Percentiles rank a stretch among this genome's conserved stretches.
phyloP scores from a whole-genome alignment of 2,329 filamentous ascomycete genomes.

The Phialophora chinensis region DNA sequence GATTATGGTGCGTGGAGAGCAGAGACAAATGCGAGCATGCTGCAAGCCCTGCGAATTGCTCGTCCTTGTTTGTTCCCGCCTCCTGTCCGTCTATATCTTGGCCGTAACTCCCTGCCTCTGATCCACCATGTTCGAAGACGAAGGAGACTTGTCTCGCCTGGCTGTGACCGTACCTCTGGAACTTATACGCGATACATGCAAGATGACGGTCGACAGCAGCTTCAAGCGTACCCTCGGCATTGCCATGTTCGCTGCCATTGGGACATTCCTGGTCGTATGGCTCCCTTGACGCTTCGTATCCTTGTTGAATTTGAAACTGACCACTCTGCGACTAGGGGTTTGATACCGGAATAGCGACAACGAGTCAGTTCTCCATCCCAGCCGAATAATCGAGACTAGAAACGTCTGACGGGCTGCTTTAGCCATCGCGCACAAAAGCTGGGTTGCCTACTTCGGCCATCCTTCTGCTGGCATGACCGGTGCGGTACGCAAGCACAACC shows the following conservation, averaged over 20 bases:
- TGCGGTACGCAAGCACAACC: constrained; percentile 46
- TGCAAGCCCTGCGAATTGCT: too few relatives aligned
- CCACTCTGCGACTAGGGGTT: constrained; percentile 55
- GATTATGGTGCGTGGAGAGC: too few relatives aligned
- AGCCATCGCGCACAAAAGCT: constrained; percentile 65
- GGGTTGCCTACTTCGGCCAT: constrained; percentile 64
- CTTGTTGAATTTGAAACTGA: background rate
- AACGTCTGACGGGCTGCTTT: constrained; percentile 8
- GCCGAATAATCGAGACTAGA: constrained; percentile 34
- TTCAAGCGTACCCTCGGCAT: too few relatives aligned
- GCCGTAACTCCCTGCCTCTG: too few relatives aligned
- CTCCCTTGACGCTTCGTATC: background rate
- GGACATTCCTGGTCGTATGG: constrained; percentile 64
- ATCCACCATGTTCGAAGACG: too few relatives aligned
- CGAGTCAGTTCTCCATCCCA: constrained; percentile 44
- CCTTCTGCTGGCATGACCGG: constrained; percentile 64
- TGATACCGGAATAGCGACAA: constrained; percentile 66
- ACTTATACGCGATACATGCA: too few relatives aligned
- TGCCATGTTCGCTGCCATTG: constrained; percentile 61
- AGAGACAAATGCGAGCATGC: too few relatives aligned
- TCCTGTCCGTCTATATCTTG: too few relatives aligned
- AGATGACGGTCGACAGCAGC: too few relatives aligned
- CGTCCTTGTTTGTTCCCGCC: too few relatives aligned
- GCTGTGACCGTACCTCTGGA: too few relatives aligned
- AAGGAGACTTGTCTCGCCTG: too few relatives aligned